phyloP scores from a whole-genome alignment of 495 filamentous ascomycete genomes.

The Thermochaetoides thermophila region DNA sequence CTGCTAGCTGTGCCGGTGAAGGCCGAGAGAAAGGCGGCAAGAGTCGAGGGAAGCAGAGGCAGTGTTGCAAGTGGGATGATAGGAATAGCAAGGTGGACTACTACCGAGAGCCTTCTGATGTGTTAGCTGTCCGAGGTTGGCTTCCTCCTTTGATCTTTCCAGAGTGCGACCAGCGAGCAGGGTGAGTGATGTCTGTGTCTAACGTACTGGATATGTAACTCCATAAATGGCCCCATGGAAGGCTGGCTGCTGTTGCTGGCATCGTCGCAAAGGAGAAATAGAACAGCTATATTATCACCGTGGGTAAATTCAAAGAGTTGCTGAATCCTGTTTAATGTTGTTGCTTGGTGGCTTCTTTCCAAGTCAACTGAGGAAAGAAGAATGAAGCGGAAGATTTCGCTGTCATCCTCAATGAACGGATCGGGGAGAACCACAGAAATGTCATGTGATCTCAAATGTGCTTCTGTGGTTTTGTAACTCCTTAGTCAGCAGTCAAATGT shows the following conservation, averaged over 20 bases:
- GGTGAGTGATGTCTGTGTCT: background rate
- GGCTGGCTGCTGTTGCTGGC: background rate
- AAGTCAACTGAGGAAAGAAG: constrained; percentile 38
- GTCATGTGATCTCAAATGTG: constrained; percentile 37
- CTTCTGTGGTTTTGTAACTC: constrained; percentile 24
- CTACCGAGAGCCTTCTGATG: background rate
- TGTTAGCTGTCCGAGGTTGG: too few relatives aligned
- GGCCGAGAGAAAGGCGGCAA: constrained; percentile 18
- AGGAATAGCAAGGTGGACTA: constrained; percentile 8
- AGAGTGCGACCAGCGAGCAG: background rate
- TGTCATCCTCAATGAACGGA: constrained; percentile 3
- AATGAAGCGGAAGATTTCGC: constrained; percentile 29
- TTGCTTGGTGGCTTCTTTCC: constrained; percentile 16
- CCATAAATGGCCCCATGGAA: constrained; percentile 3
- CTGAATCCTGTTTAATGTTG: constrained; percentile 27
- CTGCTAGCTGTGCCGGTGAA: constrained; percentile 2
- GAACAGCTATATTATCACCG: background rate
- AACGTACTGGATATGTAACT: constrained; percentile 3
- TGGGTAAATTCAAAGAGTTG: constrained; percentile 22
- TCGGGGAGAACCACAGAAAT: constrained; percentile 29
- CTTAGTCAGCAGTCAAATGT: background rate
- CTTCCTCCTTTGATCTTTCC: too few relatives aligned
- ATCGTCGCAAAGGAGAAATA: constrained; percentile 2
- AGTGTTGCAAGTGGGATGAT: constrained; percentile 21
- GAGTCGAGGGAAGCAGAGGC: constrained; percentile 11